Evolutionary conservation across 352 stramenopile species (phyloP).

Genomic region (Aphanomyces astaci): DNA sequence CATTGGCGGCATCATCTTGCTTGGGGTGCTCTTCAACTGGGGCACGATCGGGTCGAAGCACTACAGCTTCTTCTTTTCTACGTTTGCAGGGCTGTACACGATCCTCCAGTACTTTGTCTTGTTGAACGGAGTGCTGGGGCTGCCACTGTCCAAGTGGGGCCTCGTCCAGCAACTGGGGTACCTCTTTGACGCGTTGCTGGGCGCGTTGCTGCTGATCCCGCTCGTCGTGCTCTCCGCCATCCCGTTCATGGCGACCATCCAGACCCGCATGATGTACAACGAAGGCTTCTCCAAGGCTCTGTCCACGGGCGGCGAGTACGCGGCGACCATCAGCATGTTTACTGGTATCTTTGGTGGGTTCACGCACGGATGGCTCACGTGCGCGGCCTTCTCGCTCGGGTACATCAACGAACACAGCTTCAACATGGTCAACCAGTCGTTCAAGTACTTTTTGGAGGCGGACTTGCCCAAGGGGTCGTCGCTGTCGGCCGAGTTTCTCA

Average conservation of each 20-base stretch:
- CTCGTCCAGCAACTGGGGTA: conserved; percentile 72
- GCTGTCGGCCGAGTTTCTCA: conserved; percentile 34
- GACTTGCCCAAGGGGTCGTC: background rate
- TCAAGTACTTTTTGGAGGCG: conserved; percentile 72
- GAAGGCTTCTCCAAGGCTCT: conserved; percentile 75
- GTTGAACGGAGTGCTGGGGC: conserved; percentile 53
- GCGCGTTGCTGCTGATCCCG: conserved; percentile 61
- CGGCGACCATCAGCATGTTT: conserved; percentile 64
- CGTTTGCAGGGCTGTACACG: conserved; percentile 69
- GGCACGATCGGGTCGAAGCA: conserved; percentile 41
- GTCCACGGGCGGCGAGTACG: conserved; percentile 75
- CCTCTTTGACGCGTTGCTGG: conserved; percentile 81
- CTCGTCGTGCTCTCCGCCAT: conserved; percentile 71
- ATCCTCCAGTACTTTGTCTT: conserved; percentile 70
- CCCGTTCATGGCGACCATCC: conserved; percentile 83
- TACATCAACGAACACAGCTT: conserved; percentile 67
- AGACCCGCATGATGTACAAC: conserved; percentile 89
- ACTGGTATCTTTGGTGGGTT: conserved; percentile 64
- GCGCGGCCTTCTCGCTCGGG: conserved; percentile 69
- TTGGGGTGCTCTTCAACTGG: conserved; percentile 58
- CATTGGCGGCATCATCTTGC: conserved; percentile 44
- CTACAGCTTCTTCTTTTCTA: conserved; percentile 52
- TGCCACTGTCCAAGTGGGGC: conserved; percentile 55
- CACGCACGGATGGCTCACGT: conserved; percentile 72
- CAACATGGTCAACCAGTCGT: conserved; percentile 79